Conservation (phyloP, 805 yeast species). For the Nakazawaea ernobii region DNA sequence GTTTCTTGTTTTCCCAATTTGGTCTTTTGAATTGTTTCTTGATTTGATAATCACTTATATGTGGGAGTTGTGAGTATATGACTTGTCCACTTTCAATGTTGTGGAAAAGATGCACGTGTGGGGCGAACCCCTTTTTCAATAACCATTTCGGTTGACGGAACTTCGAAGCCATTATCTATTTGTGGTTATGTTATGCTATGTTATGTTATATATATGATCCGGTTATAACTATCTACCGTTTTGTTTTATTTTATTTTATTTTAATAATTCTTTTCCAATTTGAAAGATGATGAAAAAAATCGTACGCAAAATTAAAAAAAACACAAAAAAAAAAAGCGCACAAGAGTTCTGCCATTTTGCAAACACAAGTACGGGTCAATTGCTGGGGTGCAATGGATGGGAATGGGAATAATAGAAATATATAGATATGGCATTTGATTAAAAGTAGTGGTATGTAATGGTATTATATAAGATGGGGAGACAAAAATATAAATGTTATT, state of each 20-base stretch:
- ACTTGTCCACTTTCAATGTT: conserved; percentile 89
- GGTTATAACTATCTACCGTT: neutral
- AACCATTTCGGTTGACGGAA: conserved; percentile 59
- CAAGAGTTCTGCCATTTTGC: neutral
- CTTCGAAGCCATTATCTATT: conserved; percentile 25
- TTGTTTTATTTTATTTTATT: neutral
- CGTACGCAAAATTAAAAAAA: neutral
- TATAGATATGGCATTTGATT: no score
- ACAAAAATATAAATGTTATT: neutral
- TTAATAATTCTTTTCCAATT: neutral
- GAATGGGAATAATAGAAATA: no score
- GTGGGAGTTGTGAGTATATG: conserved; percentile 79
- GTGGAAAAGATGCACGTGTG: conserved; percentile 78
- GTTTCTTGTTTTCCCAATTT: conserved; percentile 84
- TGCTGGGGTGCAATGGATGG: no score
- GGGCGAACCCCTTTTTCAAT: conserved; percentile 58
- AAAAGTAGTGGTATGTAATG: no score
- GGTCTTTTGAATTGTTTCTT: conserved; percentile 72
- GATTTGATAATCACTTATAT: conserved; percentile 49
- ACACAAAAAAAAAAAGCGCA: neutral
- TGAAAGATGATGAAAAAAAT: neutral
- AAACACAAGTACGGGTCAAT: no score
- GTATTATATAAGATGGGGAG: no score
- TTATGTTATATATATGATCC: neutral
- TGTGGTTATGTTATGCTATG: neutral